phyloP scores from a whole-genome alignment of 2,329 filamentous ascomycete species.

The Diaporthe ilicicola region DNA sequence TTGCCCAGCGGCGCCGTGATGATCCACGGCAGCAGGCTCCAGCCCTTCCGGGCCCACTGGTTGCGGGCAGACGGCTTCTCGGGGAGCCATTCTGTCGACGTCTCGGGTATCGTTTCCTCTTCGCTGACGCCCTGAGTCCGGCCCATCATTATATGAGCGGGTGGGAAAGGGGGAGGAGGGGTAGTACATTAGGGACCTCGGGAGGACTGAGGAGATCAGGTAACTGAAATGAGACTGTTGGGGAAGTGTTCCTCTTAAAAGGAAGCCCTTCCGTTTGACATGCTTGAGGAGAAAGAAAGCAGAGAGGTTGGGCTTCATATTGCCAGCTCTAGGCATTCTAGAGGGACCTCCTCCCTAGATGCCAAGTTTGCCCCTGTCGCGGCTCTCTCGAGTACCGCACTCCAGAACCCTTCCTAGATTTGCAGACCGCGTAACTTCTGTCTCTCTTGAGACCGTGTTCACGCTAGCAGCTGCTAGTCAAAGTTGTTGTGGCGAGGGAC shows the following conservation, averaged over 20 bases:
- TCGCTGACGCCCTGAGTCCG: not conserved
- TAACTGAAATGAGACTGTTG: not conserved
- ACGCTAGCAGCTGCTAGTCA: not conserved
- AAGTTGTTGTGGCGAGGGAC: not conserved
- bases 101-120: not conserved
- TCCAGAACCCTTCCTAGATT: not conserved
- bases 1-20: constrained; percentile 13
- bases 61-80: no score
- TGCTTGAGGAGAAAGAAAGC: not conserved
- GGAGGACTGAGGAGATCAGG: not conserved
- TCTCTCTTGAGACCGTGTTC: not conserved
- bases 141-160: not conserved
- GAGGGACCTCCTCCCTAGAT: not conserved
- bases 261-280: not conserved
- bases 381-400: not conserved
- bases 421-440: not conserved
- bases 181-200: no score
- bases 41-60: not conserved
- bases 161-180: no score
- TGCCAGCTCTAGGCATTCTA: not conserved
- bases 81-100: not conserved
- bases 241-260: not conserved
- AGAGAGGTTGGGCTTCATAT: not conserved
- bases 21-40: constrained; percentile 4
- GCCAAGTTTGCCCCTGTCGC: not conserved